Evolutionary conservation across 2,329 filamentous ascomycete genomes (phyloP), one percentile per base, ranked within the genome.

Genomic region (Ophiosphaerella narmari): DNA sequence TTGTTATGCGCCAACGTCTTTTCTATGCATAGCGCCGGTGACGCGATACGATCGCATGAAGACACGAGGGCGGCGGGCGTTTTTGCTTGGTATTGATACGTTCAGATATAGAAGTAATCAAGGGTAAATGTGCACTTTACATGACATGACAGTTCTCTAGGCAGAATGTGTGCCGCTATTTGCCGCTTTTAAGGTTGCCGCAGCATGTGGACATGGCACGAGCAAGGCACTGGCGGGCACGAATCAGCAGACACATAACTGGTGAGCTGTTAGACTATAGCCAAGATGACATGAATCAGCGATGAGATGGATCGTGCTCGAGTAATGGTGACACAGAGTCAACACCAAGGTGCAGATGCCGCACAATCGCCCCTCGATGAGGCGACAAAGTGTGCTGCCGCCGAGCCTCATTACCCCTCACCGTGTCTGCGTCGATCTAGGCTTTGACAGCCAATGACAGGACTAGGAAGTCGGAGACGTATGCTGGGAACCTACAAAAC

Each of bases 351-450:
- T 11, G 26, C 2, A 11, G 26, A 29, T 29, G 39, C 24, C 24
- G 18, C 7, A 41, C 13, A 42, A 18, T 48, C 34, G 45, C 37
- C 32, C 36, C 36, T 45, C 31, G 9, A 44, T 21, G 18, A 21
- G 18, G 18, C 18, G 18, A 21, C 18, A 21, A 21, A 21, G 18
- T 21, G 18, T 21, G 18, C 18, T 42, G 48, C 40, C 56, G 56
- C 56, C 53, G 54, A 59, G 56, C 56, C 51, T 54, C 56, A 52
- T 39, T 55, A 55, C 60, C 52, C 56, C 52, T 60, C 60, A 35
- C 43, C 57, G 56, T 49, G 54, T 55, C 56, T 59, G 56, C 51
- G 54, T 55, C 56, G 58, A 60, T 57, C 52, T 32, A 55, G 43
- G 9, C 39, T n/a, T 21, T 31, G 29, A 34, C 50, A 34, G 48